Conservation (phyloP, 1,284 basidiomycete genomes). For the Rhodotorula sp. region DNA sequence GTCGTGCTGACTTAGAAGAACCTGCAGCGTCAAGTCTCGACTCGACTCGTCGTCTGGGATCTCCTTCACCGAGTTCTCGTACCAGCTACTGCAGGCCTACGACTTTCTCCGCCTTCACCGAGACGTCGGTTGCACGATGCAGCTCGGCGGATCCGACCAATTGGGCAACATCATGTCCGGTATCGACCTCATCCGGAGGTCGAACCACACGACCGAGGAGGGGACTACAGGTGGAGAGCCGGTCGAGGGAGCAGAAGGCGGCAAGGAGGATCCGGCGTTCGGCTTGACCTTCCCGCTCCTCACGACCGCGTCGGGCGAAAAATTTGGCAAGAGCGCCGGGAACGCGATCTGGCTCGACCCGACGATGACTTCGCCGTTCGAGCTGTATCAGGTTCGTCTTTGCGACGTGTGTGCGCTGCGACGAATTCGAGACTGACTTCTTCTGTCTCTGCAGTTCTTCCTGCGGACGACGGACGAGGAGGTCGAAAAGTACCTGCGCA, state of each 20-base stretch:
- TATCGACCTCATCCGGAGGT: constrained; percentile 42
- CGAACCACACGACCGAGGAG: constrained; percentile 8
- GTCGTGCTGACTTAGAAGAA: no score
- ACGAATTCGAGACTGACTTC: not conserved
- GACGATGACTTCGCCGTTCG: constrained; percentile 71
- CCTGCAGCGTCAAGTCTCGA: constrained; percentile 73
- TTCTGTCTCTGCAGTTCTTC: constrained; percentile 68
- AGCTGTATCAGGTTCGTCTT: constrained; percentile 79
- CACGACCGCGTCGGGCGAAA: constrained; percentile 82
- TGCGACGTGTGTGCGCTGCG: not conserved
- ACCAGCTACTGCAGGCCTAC: constrained; percentile 94
- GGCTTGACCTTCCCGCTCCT: constrained; percentile 93
- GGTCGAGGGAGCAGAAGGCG: constrained; percentile 28
- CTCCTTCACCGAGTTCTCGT: constrained; percentile 95
- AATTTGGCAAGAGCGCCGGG: constrained; percentile 96
- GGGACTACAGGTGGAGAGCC: not conserved
- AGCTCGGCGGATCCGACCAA: constrained; percentile 95
- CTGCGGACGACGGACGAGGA: constrained; percentile 76
- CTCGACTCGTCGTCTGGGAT: constrained; percentile 70
- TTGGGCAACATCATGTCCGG: constrained; percentile 82
- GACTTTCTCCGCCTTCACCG: constrained; percentile 82
- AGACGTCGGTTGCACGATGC: constrained; percentile 70
- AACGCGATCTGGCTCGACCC: constrained; percentile 91
- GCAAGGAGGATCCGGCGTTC: constrained; percentile 59
- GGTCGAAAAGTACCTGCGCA: constrained; percentile 72